Percentiles rank a stretch among this genome's conserved stretches.
Evolutionary conservation across 2,329 filamentous ascomycete genomes (phyloP).

Genomic region (Phialophora chinensis): DNA sequence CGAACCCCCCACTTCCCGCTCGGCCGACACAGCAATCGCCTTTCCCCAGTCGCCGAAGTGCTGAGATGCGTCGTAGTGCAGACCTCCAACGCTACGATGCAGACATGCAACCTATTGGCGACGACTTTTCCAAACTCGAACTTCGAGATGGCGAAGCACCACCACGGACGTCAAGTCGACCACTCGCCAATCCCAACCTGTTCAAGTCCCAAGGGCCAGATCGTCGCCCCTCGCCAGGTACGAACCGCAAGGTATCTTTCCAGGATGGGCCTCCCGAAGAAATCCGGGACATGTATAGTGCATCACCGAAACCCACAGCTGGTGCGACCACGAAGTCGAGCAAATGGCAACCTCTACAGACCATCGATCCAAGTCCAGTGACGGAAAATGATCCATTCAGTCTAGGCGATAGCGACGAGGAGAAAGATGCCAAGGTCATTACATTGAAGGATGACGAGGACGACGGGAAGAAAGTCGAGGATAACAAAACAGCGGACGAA

Average conservation of each 20-base stretch:
- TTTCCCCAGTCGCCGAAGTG: slow-evolving; percentile 57
- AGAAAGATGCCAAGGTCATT: slow-evolving; percentile 76
- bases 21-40: slow-evolving; percentile 49
- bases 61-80: slow-evolving; percentile 74
- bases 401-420: slow-evolving; percentile 92
- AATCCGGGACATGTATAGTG: slow-evolving; percentile 74
- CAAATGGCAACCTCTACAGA: slow-evolving; percentile 96
- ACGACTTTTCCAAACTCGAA: slow-evolving; percentile 78
- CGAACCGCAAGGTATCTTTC: slow-evolving; percentile 60
- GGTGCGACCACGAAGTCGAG: slow-evolving; percentile 67
- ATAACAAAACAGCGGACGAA: slow-evolving; percentile 54
- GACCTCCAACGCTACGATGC: slow-evolving; percentile 94
- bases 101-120: slow-evolving; percentile 85
- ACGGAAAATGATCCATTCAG: slow-evolving; percentile 95
- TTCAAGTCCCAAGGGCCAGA: slow-evolving; percentile 64
- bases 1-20: slow-evolving; percentile 43
- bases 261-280: slow-evolving; percentile 74
- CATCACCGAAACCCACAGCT: slow-evolving; percentile 63
- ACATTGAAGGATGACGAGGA: slow-evolving; percentile 61
- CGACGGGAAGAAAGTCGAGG: slow-evolving; percentile 18
- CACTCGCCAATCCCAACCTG: slow-evolving; percentile 76
- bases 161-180: slow-evolving; percentile 64
- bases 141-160: slow-evolving; percentile 67
- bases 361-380: slow-evolving; percentile 82
- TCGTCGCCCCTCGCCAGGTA: slow-evolving; percentile 54